These are phyloP conservation scores for Cordyceps farinosa DNA, from an alignment of 2,329 filamentous ascomycete genomes.

Conservation along the genomic window DNA sequence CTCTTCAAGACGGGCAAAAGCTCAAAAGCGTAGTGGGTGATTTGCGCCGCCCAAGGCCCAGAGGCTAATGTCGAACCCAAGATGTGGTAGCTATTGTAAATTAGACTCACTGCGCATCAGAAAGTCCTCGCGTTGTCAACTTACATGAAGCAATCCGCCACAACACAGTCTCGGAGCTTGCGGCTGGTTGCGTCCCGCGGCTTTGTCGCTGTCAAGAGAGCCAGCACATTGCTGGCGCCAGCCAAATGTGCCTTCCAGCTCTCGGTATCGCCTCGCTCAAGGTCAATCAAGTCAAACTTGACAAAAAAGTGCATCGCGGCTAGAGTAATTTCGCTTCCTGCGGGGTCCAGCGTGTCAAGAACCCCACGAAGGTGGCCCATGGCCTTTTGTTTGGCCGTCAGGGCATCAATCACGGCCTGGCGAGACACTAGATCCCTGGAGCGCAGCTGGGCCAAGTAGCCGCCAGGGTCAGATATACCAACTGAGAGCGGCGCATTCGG, in stretches of 20 bases:
- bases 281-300: slow-evolving; percentile 49
- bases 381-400: slow-evolving; percentile 45
- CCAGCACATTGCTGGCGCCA: slow-evolving; percentile 42
- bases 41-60: slow-evolving; percentile 35
- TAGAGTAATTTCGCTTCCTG: slow-evolving; percentile 44
- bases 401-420: slow-evolving; percentile 43
- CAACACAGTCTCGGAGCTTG: slow-evolving; percentile 42
- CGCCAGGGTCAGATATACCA: slow-evolving; percentile 34
- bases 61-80: slow-evolving; percentile 37
- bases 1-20: slow-evolving; percentile 39
- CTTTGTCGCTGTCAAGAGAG: slow-evolving; percentile 32
- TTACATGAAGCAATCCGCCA: slow-evolving; percentile 47
- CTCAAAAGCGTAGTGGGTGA: slow-evolving; percentile 38
- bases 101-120: slow-evolving; percentile 17
- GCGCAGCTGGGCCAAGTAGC: slow-evolving; percentile 35
- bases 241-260: slow-evolving; percentile 46
- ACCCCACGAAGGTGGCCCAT: slow-evolving; percentile 41
- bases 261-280: slow-evolving; percentile 39
- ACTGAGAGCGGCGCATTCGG: slow-evolving; percentile 31
- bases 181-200: slow-evolving; percentile 29
- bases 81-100: slow-evolving; percentile 37
- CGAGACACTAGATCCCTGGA: slow-evolving; percentile 37
- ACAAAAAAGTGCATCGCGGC: slow-evolving; percentile 50
- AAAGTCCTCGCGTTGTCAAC: slow-evolving; percentile 21
- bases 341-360: slow-evolving; percentile 37